Evolutionary conservation across 73 alveolate genomes (phyloP), one percentile per base, ranked within the genome.

Genomic region (Tetrahymena thermophila): DNA sequence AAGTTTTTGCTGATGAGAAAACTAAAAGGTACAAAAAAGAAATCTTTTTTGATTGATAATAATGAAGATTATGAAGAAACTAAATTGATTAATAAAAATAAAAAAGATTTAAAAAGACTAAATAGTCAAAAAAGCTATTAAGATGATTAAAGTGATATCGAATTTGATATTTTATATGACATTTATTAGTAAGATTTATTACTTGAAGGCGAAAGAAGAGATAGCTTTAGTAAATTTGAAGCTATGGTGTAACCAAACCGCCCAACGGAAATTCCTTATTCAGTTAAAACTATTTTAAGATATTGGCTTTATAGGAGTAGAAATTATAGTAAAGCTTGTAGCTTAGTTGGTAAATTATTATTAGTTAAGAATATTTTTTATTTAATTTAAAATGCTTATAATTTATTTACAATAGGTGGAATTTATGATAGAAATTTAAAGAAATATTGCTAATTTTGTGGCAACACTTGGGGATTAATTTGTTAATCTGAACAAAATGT

Each of bases 241-340:
- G 89, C 89, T 1, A n/a, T 13, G 10, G 89, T 71, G 9, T 8
- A 71, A 17, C 89, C 89, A n/a, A 71, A 71, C 37, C 35, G 89
- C 4, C 89, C 89, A 1, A 71, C 89, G 3, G 89, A 25, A 71
- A 84, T 94, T 37, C 94, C 95, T 34, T 56, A 71, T 37, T 15
- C 94, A 34, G 35, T 93, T 14, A 56, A 50, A 35, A 55, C 83
- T 5, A 95, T 95, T 44, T n/a, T 95, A 13, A 95, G 56, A 56
- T 95, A 95, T 95, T 95, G 97, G 97, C 93, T 95, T 11, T 95
- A 95, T 85, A 89, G 97, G 28, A 84, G 95, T 19, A 95, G 97
- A 95, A 34, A 95, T 85, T 50, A 35, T 40, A 95, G 35, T 21
- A 95, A 93, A 44, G 95, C 97, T 40, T 71, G 89, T 31, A 25